Percentiles rank a stretch among this genome's conserved stretches.
phyloP scores from a whole-genome alignment of 2,329 filamentous ascomycete genomes.

The Mollisia scopiformis region DNA sequence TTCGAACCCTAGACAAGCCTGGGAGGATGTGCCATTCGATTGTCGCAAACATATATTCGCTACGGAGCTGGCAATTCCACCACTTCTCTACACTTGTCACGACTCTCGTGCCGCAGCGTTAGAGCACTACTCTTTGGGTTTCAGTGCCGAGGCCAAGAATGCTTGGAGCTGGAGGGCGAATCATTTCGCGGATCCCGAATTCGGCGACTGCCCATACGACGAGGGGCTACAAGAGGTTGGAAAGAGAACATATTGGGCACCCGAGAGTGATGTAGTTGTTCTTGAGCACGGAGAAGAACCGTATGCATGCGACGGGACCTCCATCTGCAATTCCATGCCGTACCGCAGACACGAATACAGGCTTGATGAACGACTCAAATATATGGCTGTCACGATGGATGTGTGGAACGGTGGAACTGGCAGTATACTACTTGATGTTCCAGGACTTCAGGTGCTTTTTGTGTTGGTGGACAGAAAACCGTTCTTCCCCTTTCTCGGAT shows the following conservation, averaged over 20 bases:
- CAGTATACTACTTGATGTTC: neutral
- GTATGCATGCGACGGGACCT: neutral
- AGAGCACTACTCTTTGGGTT: neutral
- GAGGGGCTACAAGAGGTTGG: neutral
- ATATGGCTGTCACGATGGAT: neutral
- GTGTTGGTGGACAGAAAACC: neutral
- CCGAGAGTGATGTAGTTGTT: neutral
- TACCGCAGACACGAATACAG: neutral
- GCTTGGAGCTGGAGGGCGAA: neutral
- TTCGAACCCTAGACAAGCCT: neutral
- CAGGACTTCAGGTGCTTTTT: neutral
- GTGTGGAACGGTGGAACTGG: neutral
- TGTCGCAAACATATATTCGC: neutral
- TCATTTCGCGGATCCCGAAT: neutral
- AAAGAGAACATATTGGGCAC: neutral
- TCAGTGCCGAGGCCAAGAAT: neutral
- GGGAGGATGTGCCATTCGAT: neutral
- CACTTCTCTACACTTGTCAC: neutral
- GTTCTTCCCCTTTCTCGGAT: neutral
- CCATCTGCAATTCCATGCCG: neutral
- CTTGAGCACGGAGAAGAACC: neutral
- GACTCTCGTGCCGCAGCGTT: neutral
- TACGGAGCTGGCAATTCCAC: neutral
- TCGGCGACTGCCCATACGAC: neutral
- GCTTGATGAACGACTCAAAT: neutral